These are phyloP conservation scores for Symbiodinium pilosum DNA, from an alignment of 73 alveolate species.

Conservation along the genomic window DNA sequence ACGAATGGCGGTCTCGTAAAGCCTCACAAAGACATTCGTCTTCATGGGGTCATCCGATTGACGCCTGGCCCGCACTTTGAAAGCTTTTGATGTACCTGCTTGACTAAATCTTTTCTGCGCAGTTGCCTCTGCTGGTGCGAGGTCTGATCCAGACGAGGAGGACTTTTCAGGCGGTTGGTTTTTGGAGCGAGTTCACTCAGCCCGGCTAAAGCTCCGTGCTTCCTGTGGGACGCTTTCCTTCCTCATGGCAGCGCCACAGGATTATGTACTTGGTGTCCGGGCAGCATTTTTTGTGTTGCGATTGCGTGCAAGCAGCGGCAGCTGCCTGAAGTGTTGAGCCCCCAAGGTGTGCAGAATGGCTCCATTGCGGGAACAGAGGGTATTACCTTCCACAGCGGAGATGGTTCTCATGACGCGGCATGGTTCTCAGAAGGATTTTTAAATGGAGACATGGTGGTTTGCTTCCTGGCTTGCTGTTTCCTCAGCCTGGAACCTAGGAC, in stretches of 20 bases:
- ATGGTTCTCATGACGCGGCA: conserved; percentile 49
- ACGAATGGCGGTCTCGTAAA: conserved; percentile 76
- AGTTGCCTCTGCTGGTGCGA: background rate
- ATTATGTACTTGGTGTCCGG: conserved; percentile 34
- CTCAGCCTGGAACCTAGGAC: background rate
- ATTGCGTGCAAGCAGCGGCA: too few species aligned
- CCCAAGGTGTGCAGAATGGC: conserved; percentile 80
- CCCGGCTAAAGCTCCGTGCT: conserved; percentile 47
- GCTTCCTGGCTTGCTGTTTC: background rate
- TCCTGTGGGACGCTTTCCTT: conserved; percentile 86
- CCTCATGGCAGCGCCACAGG: conserved; percentile 75
- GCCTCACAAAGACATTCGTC: conserved; percentile 28
- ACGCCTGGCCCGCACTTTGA: background rate
- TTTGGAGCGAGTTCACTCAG: conserved; percentile 58
- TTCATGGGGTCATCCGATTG: conserved; percentile 5
- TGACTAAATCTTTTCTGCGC: background rate
- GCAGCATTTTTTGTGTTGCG: too few species aligned
- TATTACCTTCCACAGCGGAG: conserved; percentile 70
- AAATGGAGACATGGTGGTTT: background rate
- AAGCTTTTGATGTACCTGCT: too few species aligned
- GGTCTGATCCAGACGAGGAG: conserved; percentile 84
- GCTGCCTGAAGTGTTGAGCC: background rate
- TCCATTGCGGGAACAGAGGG: conserved; percentile 92
- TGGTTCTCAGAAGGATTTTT: background rate
- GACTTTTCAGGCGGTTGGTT: conserved; percentile 90